Base-by-base conservation (phyloP, 2,329 filamentous ascomycete genomes). In the Alternaria solani region DNA sequence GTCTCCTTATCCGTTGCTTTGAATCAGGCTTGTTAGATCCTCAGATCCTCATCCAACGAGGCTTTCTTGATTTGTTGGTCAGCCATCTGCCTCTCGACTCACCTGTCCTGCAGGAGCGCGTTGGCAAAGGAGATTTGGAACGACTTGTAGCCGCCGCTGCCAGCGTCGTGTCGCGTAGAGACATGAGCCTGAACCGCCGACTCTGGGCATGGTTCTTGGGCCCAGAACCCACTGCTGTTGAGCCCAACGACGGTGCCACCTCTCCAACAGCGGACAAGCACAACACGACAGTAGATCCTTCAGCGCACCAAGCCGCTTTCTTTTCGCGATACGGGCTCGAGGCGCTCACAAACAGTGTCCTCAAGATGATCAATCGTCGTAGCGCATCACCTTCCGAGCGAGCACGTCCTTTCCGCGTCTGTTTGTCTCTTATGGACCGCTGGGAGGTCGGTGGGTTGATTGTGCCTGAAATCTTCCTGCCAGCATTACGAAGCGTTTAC, bases 171-270 rank as follows among this genome's bases (percentile, higher is more conserved):
- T 89, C 89, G 20, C 87, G 95, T 51, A 88, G 94, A 78, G 95
- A 99, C 66, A 99, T 99, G 95, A 96, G 94, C 74, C 82, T 99
- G 49, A 99, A 99, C 76, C 85, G 95, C 69, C 88, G 95, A 38
- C 81, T 99, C n/a, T 98, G 94, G 93, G 88, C 91, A 43, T 99
- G 95, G 95, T 89, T 98, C 62, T 84, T 99, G 2, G 95, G 95
- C 0, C 94, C 94, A 3, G 92, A 88, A 54, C 77, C 82, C n/a
- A 64, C 78, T 43, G 80, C 76, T 30, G 53, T 65, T 86, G 75
- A 77, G 6, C 65, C 52, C 5, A 66, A 65, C 23, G 73, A 75
- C 4, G 63, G 56, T 52, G 51, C 65, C 30, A 65, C 62, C 20
- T 86, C 42, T 69, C 82, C 49, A 70, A 79, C 23, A 69, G 79